phyloP scores from a whole-genome alignment of 129 eudicot genomes.

The Cynara cardunculus region DNA sequence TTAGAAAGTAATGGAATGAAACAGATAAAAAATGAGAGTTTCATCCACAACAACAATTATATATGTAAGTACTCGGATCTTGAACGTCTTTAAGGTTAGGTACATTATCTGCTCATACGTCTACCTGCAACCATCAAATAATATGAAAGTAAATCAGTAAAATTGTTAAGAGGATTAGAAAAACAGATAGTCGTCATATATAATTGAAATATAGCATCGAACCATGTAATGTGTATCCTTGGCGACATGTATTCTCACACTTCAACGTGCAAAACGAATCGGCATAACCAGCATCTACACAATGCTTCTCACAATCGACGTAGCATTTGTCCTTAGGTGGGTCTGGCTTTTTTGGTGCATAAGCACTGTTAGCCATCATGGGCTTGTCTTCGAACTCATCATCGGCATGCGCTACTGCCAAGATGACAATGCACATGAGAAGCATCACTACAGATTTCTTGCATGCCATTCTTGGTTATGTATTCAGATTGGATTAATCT shows the following conservation, averaged over 20 bases:
- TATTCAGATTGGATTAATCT: neutral
- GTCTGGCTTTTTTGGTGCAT: neutral
- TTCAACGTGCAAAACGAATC: conserved; percentile 28
- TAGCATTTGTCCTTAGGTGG: conserved; percentile 11
- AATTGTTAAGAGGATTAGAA: neutral
- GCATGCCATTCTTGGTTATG: conserved; percentile 6
- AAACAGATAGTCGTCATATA: neutral
- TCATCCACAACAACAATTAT: neutral
- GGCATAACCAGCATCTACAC: conserved; percentile 23
- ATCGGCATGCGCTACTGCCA: neutral
- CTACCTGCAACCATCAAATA: conserved; percentile 8
- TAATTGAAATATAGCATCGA: neutral
- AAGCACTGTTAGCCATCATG: neutral
- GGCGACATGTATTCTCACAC: conserved; percentile 26
- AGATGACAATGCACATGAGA: conserved; percentile 16
- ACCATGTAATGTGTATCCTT: neutral
- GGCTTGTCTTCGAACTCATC: neutral
- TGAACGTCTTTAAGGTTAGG: neutral
- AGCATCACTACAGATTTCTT: neutral
- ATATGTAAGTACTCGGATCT: neutral
- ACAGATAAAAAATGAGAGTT: neutral
- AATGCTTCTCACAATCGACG: conserved; percentile 14
- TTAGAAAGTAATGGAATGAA: neutral
- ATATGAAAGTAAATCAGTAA: neutral
- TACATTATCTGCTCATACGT: conserved; percentile 14